Percentiles rank a stretch among this genome's conserved stretches.
These are phyloP conservation scores for Cyclotella cryptica DNA, from an alignment of 108 stramenopile species.

Conservation along the genomic window DNA sequence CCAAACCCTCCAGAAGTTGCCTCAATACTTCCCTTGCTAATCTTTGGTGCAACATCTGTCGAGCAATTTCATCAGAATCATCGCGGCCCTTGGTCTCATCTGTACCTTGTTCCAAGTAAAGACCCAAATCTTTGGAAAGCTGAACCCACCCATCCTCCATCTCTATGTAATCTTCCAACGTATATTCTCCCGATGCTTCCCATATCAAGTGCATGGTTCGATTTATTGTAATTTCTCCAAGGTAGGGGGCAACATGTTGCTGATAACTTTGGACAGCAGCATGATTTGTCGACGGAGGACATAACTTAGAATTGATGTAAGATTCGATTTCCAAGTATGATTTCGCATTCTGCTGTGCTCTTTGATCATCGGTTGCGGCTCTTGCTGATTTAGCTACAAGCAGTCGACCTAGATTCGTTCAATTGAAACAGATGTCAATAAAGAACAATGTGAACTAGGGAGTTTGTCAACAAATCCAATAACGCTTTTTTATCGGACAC, in stretches of 20 bases:
- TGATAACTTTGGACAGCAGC: not conserved
- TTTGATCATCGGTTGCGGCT: conserved; percentile 16
- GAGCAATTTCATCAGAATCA: conserved; percentile 1
- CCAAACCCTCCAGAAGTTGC: conserved; percentile 39
- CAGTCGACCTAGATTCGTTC: not conserved
- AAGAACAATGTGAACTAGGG: too few species aligned
- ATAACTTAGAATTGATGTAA: conserved; percentile 38
- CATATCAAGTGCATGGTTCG: conserved; percentile 39
- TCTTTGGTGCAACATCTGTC: conserved; percentile 15
- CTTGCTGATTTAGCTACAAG: conserved; percentile 39
- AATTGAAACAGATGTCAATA: not conserved
- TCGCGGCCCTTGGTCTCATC: not conserved
- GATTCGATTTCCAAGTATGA: conserved; percentile 50
- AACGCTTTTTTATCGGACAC: not conserved
- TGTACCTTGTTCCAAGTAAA: not conserved
- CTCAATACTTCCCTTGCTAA: conserved; percentile 40
- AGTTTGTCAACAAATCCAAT: too few species aligned
- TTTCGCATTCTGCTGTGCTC: conserved; percentile 33
- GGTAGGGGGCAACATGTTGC: conserved; percentile 44
- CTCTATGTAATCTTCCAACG: conserved; percentile 51
- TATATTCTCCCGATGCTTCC: conserved; percentile 34
- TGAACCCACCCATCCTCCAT: conserved; percentile 43
- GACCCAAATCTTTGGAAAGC: conserved; percentile 38
- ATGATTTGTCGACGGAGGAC: not conserved
- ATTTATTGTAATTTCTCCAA: conserved; percentile 33